phyloP scores from a whole-genome alignment of 2,329 filamentous ascomycete genomes.

The Colletotrichum euphorbiae region DNA sequence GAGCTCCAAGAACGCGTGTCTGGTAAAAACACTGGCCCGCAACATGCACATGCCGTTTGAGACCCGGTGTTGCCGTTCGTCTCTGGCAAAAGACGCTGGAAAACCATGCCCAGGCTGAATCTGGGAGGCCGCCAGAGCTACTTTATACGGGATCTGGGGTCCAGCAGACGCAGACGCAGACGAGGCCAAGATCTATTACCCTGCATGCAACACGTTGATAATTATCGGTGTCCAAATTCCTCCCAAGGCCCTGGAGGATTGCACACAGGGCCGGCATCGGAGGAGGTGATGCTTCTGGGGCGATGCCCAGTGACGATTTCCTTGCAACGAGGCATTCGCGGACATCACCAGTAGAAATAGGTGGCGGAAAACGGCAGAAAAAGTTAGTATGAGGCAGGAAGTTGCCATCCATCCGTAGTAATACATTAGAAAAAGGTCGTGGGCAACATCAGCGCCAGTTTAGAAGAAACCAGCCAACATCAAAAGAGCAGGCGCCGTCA shows the following conservation, averaged over 20 bases:
- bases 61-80: background rate
- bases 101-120: background rate
- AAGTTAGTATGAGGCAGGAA: background rate
- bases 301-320: too few relatives aligned
- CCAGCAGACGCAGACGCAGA: too few relatives aligned
- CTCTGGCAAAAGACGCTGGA: background rate
- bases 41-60: background rate
- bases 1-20: background rate
- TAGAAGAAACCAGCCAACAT: slow-evolving; percentile 19
- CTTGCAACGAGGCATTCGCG: too few relatives aligned
- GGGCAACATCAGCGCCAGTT: background rate
- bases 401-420: background rate
- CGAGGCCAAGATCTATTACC: too few relatives aligned
- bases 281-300: too few relatives aligned
- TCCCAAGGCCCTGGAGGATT: too few relatives aligned
- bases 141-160: too few relatives aligned
- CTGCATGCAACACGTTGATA: too few relatives aligned
- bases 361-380: too few relatives aligned
- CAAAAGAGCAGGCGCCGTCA: slow-evolving; percentile 1
- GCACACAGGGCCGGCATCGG: too few relatives aligned
- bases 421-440: slow-evolving; percentile 4
- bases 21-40: background rate
- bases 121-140: background rate
- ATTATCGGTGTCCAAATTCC: too few relatives aligned
- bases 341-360: too few relatives aligned